Percentiles rank a stretch among this genome's conserved stretches.
These are phyloP conservation scores for Aethionema arabicum DNA, from an alignment of 345 rosid genomes.

Conservation along the genomic window DNA sequence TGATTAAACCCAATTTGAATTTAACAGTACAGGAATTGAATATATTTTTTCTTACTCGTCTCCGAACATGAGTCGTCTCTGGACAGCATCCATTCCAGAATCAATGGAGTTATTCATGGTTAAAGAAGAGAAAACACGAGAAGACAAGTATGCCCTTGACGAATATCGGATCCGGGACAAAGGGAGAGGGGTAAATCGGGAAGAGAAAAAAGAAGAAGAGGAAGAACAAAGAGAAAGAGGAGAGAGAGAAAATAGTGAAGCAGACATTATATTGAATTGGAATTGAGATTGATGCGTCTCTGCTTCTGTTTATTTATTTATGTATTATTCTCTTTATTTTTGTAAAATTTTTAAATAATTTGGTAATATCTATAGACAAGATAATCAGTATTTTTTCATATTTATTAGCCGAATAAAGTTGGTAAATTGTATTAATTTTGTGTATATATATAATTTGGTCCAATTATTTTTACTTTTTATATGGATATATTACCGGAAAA, in stretches of 20 bases:
- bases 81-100: constrained; percentile 95
- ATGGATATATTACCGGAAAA: too few species aligned
- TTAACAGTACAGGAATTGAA: not conserved
- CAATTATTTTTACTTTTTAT: too few species aligned
- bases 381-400: too few species aligned
- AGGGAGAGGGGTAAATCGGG: constrained; percentile 16
- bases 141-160: constrained; percentile 29
- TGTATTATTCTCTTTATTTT: too few species aligned
- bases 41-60: constrained; percentile 76
- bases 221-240: constrained; percentile 9
- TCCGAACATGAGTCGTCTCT: constrained; percentile 96
- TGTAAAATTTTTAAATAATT: not conserved
- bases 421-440: too few species aligned
- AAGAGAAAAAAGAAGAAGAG: constrained; percentile 15
- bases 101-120: constrained; percentile 56
- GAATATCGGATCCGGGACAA: constrained; percentile 6
- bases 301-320: not conserved
- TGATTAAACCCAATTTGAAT: not conserved
- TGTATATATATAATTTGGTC: too few species aligned
- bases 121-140: constrained; percentile 27
- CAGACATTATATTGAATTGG: constrained; percentile 11
- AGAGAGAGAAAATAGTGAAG: constrained; percentile 10
- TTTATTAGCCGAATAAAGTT: too few species aligned
- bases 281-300: not conserved
- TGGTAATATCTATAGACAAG: too few species aligned